A percentile compares a stretch with the other conserved stretches of the same genome.
phyloP scores from a whole-genome alignment of 2,329 filamentous ascomycete species.

The Dendryphion nanum region DNA sequence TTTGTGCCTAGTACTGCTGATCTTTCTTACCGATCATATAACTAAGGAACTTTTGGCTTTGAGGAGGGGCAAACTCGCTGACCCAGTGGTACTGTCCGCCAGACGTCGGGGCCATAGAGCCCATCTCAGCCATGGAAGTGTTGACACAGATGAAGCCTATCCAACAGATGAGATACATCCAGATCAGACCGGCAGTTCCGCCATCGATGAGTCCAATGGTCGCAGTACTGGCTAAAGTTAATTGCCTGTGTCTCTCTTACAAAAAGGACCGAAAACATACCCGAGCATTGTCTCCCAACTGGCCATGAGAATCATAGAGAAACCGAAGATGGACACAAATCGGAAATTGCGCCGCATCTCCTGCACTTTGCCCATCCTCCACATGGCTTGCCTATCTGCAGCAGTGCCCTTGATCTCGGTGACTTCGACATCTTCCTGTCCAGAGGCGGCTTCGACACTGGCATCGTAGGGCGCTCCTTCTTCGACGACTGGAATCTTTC shows the following conservation, averaged over 20 bases:
- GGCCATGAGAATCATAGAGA: constrained; percentile 16
- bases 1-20: too few relatives aligned
- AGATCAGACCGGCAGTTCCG: constrained; percentile 33
- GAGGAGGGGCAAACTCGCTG: constrained; percentile 31
- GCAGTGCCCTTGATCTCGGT: constrained; percentile 12
- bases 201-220: constrained; percentile 33
- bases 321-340: constrained; percentile 20
- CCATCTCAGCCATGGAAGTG: constrained; percentile 35
- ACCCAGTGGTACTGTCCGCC: constrained; percentile 39
- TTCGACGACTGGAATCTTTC: constrained; percentile 11
- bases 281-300: constrained; percentile 11
- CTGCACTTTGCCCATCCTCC: constrained; percentile 34
- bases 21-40: too few relatives aligned
- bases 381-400: constrained; percentile 22
- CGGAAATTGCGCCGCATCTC: constrained; percentile 25
- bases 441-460: constrained; percentile 1
- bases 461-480: constrained; percentile 7
- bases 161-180: constrained; percentile 36
- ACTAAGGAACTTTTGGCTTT: constrained; percentile 26
- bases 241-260: too few relatives aligned
- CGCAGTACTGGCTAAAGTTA: too few relatives aligned
- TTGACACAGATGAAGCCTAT: constrained; percentile 31
- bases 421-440: constrained; percentile 7
- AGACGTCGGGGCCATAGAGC: constrained; percentile 27
- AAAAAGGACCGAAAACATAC: too few relatives aligned